phyloP scores from a whole-genome alignment of 495 filamentous ascomycete species.

The Penicillium chermesinum region DNA sequence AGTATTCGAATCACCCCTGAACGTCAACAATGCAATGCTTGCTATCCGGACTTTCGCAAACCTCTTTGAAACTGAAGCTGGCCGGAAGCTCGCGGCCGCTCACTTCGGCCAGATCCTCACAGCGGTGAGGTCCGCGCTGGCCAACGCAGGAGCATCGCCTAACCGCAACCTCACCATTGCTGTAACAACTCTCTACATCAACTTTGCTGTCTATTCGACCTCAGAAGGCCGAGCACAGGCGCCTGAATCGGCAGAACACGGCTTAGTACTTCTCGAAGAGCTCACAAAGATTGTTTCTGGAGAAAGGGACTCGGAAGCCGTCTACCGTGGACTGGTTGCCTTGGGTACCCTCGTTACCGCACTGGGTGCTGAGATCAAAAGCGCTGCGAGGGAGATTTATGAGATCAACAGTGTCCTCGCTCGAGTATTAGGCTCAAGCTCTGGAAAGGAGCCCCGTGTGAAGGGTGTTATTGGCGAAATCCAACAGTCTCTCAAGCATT shows the following conservation, averaged over 20 bases:
- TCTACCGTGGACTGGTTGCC: constrained; percentile 79
- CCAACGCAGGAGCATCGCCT: constrained; percentile 41
- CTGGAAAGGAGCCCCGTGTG: constrained; percentile 46
- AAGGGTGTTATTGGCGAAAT: constrained; percentile 47
- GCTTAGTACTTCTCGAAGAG: constrained; percentile 56
- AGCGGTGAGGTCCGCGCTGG: constrained; percentile 41
- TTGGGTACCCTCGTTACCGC: constrained; percentile 62
- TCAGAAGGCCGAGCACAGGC: constrained; percentile 26
- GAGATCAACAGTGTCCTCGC: constrained; percentile 34
- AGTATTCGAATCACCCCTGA: constrained; percentile 51
- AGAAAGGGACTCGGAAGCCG: constrained; percentile 72
- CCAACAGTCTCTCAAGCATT: constrained; percentile 25
- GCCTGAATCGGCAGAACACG: constrained; percentile 50
- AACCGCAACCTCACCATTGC: constrained; percentile 82
- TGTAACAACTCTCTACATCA: constrained; percentile 75
- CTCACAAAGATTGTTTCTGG: constrained; percentile 55
- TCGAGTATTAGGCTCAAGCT: constrained; percentile 28
- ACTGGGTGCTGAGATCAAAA: constrained; percentile 43
- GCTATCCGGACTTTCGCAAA: constrained; percentile 79
- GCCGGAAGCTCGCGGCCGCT: constrained; percentile 55
- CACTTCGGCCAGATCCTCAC: constrained; percentile 55
- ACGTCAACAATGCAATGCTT: constrained; percentile 80
- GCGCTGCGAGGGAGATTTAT: constrained; percentile 47
- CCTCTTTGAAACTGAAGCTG: constrained; percentile 70
- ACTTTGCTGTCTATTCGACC: constrained; percentile 66